Conservation (phyloP, 805 yeast species). For the Candida sithepensis region DNA sequence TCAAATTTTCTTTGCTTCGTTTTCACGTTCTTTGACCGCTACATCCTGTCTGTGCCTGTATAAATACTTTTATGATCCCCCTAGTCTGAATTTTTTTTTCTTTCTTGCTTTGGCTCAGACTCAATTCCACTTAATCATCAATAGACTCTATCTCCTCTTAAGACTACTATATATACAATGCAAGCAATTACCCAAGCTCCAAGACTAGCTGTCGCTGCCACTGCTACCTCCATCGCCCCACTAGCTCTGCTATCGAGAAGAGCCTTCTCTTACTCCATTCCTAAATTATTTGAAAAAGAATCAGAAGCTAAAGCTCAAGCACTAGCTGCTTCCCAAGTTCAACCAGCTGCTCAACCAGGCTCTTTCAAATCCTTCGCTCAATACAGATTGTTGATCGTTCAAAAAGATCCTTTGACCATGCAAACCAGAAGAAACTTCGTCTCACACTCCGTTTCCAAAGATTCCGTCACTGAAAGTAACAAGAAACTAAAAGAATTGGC, state of each 20-base stretch:
- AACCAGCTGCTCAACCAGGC: slow-evolving; percentile 8
- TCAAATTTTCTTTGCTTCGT: not conserved
- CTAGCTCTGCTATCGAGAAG: slow-evolving; percentile 9
- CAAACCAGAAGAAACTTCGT: slow-evolving; percentile 24
- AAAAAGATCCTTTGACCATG: slow-evolving; percentile 24
- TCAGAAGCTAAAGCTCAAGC: slow-evolving; percentile 18
- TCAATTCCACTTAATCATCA: no score
- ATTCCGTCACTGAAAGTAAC: slow-evolving; percentile 8
- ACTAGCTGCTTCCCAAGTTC: slow-evolving; percentile 9
- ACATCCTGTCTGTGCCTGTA: not conserved
- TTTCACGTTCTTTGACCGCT: not conserved
- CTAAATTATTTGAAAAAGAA: slow-evolving; percentile 20
- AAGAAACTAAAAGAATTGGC: slow-evolving; percentile 20
- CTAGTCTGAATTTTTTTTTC: not conserved
- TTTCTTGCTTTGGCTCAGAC: no score
- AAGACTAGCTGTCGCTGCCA: not conserved
- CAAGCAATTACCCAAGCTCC: not conserved
- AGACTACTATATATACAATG: not conserved
- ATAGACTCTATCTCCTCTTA: no score
- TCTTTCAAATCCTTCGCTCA: slow-evolving; percentile 26
- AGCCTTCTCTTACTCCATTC: slow-evolving; percentile 15
- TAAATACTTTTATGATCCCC: not conserved
- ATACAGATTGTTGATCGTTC: slow-evolving; percentile 27
- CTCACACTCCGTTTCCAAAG: slow-evolving; percentile 4
- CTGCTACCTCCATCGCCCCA: slow-evolving; percentile 5